Evolutionary conservation across 768 basidiomycete genomes (phyloP).

Genomic region (Tremella yokohamensis): DNA sequence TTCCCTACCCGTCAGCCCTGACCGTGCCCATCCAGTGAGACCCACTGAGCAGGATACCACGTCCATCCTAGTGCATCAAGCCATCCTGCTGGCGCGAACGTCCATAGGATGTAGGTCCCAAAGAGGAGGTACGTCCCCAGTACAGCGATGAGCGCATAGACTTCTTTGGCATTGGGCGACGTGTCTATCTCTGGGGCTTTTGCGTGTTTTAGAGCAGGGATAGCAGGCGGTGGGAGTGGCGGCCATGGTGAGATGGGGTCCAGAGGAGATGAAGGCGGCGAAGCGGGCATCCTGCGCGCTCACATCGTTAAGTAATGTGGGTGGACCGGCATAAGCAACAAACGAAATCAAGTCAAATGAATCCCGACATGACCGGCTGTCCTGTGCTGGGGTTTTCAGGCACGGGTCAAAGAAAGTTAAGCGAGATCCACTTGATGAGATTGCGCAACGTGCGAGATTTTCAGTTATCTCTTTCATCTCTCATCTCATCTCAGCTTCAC

Average conservation of each 20-base stretch:
- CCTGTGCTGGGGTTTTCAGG: too few relatives aligned
- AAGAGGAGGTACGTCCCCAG: constrained; percentile 40
- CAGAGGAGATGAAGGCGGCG: constrained; percentile 30
- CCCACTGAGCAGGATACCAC: constrained; percentile 43
- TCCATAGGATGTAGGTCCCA: constrained; percentile 43
- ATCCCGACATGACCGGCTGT: too few relatives aligned
- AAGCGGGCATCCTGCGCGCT: neutral
- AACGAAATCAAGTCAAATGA: too few relatives aligned
- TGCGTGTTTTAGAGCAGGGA: neutral
- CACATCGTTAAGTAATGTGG: too few relatives aligned
- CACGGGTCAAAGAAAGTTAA: too few relatives aligned
- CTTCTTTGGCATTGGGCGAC: constrained; percentile 39
- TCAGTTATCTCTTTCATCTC: neutral
- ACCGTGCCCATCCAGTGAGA: neutral
- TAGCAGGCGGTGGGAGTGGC: constrained; percentile 15
- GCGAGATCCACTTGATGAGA: too few relatives aligned
- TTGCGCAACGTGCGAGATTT: too few relatives aligned
- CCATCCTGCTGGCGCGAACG: constrained; percentile 32
- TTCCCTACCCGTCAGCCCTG: constrained; percentile 26
- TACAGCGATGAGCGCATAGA: constrained; percentile 47
- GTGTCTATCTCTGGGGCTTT: neutral
- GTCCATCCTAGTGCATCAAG: constrained; percentile 29
- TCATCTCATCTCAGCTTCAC: neutral
- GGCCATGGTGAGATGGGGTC: constrained; percentile 50
- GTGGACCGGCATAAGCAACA: too few relatives aligned